These are phyloP conservation scores for Talaromyces nanjingensis DNA, from an alignment of 495 filamentous ascomycete genomes.

Conservation along the genomic window DNA sequence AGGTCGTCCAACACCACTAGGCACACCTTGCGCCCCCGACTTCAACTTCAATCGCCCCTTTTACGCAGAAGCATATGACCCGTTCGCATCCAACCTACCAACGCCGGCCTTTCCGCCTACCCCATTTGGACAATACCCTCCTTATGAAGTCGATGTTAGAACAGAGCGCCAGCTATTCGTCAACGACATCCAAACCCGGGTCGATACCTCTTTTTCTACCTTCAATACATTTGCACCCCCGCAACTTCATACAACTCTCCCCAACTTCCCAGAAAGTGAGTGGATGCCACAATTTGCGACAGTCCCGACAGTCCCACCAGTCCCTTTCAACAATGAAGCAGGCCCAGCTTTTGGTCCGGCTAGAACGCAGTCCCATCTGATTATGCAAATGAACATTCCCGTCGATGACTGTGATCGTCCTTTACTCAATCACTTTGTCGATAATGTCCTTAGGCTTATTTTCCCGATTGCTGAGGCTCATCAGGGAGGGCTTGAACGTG, in stretches of 20 bases:
- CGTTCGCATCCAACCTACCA: slow-evolving; percentile 47
- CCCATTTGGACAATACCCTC: slow-evolving; percentile 43
- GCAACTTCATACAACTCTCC: slow-evolving; percentile 56
- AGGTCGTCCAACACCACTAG: not conserved
- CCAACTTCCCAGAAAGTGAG: slow-evolving; percentile 61
- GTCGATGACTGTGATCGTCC: slow-evolving; percentile 85
- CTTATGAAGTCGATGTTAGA: slow-evolving; percentile 93
- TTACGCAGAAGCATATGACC: slow-evolving; percentile 48
- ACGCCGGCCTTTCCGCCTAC: slow-evolving; percentile 29
- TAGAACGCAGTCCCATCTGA: slow-evolving; percentile 19
- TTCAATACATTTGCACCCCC: slow-evolving; percentile 83
- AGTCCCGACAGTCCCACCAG: not conserved
- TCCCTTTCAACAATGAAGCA: slow-evolving; percentile 21
- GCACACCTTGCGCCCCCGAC: slow-evolving; percentile 58
- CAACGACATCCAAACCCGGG: slow-evolving; percentile 75
- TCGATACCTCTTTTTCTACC: slow-evolving; percentile 78
- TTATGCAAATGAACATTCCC: slow-evolving; percentile 65
- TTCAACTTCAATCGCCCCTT: slow-evolving; percentile 66
- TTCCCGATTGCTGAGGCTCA: slow-evolving; percentile 89
- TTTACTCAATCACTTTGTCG: slow-evolving; percentile 86
- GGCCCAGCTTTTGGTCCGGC: slow-evolving; percentile 10
- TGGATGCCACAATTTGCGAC: slow-evolving; percentile 35
- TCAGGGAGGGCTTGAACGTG: slow-evolving; percentile 68
- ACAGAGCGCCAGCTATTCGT: slow-evolving; percentile 93
- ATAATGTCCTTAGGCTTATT: slow-evolving; percentile 78